phyloP scores from a whole-genome alignment of 371 early-diverging fungal species.

The Caulochytrium protostelioides region DNA sequence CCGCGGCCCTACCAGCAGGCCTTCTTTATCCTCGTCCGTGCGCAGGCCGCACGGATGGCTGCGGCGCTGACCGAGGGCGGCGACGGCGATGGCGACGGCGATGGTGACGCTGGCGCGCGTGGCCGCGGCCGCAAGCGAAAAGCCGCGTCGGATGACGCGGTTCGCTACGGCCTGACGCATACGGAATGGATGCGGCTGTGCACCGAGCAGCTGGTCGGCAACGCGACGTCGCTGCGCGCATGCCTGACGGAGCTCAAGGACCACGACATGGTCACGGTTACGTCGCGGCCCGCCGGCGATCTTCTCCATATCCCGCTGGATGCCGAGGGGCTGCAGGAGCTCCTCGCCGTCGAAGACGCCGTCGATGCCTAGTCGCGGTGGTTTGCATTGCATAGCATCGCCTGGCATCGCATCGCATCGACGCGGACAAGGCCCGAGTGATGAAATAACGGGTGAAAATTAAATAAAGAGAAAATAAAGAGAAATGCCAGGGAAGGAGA shows the following conservation, averaged over 20 bases:
- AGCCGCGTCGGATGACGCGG: not conserved
- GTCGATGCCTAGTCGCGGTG: no score
- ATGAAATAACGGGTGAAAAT: no score
- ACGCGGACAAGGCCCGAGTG: no score
- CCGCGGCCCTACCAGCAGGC: constrained; percentile 42
- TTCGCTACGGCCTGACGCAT: constrained; percentile 18
- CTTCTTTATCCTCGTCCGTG: constrained; percentile 60
- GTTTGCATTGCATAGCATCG: no score
- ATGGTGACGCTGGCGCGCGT: not conserved
- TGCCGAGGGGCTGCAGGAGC: constrained; percentile 27
- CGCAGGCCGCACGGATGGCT: constrained; percentile 63
- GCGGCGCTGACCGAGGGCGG: constrained; percentile 37
- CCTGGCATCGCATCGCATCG: no score
- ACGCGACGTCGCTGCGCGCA: constrained; percentile 54
- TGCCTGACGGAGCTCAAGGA: constrained; percentile 77
- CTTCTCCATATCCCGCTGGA: constrained; percentile 59
- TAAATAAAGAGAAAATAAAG: no score
- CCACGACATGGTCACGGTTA: constrained; percentile 56
- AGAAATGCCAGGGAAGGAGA: no score
- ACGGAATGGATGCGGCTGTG: constrained; percentile 42
- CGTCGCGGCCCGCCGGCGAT: constrained; percentile 37
- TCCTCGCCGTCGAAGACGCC: no score
- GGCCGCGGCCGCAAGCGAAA: not conserved
- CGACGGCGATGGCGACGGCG: constrained; percentile 20
- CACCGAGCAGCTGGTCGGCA: constrained; percentile 60